Conservation (phyloP, 306 rosid genomes). For the Dalbergia cochinchinensis region DNA sequence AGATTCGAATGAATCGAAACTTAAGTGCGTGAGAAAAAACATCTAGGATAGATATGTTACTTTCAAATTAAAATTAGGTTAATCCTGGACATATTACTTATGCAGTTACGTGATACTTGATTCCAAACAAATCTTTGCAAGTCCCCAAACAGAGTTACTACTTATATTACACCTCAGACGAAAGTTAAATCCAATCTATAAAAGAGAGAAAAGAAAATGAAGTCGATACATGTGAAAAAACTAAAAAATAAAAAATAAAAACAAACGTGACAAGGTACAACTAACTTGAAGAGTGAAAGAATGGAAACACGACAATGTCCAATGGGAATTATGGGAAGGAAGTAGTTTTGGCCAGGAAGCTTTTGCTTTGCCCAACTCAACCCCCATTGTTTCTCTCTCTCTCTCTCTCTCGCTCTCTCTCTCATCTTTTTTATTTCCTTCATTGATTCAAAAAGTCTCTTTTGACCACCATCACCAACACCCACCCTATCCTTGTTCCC, state of each 20-base stretch:
- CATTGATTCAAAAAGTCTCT: constrained; percentile 52
- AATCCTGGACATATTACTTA: no score
- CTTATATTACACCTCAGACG: no score
- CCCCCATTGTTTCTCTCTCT: background rate
- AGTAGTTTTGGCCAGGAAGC: background rate
- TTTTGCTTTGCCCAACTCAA: background rate
- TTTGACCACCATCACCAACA: constrained; percentile 71
- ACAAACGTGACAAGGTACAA: constrained; percentile 23
- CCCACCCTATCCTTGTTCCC: constrained; percentile 65
- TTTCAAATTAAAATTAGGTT: no score
- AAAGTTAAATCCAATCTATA: no score
- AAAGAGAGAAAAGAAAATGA: background rate
- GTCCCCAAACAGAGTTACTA: no score
- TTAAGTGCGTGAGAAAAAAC: no score
- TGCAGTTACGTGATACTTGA: no score
- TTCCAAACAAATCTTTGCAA: no score
- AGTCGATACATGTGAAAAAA: background rate
- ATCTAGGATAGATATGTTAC: no score
- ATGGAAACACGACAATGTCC: background rate
- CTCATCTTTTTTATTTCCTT: background rate
- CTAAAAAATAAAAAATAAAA: background rate
- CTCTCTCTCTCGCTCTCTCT: background rate
- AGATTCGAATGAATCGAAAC: no score
- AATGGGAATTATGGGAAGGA: constrained; percentile 7
- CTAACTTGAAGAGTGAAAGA: background rate